Evolutionary conservation across 306 rosid genomes (phyloP).

Genomic region (Prunus salicina): DNA sequence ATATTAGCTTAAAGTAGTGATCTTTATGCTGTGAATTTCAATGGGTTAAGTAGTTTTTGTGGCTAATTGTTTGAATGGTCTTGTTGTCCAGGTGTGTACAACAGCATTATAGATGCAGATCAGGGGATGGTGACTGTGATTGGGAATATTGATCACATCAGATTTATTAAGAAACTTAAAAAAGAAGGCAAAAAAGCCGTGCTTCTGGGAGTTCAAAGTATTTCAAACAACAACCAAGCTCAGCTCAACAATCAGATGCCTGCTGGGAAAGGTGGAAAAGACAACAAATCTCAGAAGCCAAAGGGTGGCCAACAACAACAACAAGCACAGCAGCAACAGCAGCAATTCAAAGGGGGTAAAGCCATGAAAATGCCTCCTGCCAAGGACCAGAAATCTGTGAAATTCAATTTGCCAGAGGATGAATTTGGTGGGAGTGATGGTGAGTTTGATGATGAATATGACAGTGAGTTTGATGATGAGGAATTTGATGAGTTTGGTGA

Average conservation of each 20-base stretch:
- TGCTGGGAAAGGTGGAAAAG: conserved; percentile 46
- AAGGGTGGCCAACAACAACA: conserved; percentile 25
- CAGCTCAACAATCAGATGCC: conserved; percentile 51
- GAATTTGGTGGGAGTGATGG: conserved; percentile 54
- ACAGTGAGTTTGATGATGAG: conserved; percentile 28
- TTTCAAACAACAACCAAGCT: conserved; percentile 34
- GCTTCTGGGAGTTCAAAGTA: conserved; percentile 56
- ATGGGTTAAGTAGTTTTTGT: background rate
- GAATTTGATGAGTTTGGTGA: conserved; percentile 47
- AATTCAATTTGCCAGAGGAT: conserved; percentile 54
- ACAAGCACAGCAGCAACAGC: conserved; percentile 48
- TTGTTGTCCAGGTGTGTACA: conserved; percentile 43
- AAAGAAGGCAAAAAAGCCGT: conserved; percentile 68
- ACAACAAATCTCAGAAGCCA: conserved; percentile 44
- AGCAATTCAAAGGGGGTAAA: conserved; percentile 45
- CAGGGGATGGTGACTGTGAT: conserved; percentile 55
- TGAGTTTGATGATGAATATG: conserved; percentile 39
- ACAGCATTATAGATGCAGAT: conserved; percentile 47
- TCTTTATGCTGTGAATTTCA: background rate
- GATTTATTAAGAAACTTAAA: conserved; percentile 50
- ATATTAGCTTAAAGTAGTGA: no score
- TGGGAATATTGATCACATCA: conserved; percentile 60
- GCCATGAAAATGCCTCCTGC: conserved; percentile 14
- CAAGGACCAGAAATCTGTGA: conserved; percentile 71
- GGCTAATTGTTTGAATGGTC: no score